Evolutionary conservation across 2,329 filamentous ascomycete genomes (phyloP), one percentile per base, ranked within the genome.

Genomic region (Cladophialophora immunda): DNA sequence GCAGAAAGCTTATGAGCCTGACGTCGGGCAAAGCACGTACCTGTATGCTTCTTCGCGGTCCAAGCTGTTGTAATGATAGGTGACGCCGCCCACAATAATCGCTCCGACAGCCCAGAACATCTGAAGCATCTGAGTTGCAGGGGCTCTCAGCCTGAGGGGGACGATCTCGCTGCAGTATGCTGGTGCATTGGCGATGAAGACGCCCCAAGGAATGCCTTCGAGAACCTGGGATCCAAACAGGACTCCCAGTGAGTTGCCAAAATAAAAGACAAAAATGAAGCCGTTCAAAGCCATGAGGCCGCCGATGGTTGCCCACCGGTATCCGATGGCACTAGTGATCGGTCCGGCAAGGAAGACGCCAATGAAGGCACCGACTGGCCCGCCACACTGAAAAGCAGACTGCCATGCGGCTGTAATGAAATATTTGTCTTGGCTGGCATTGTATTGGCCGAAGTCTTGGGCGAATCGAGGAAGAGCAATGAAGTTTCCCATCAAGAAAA

Each of bases 51-150:
- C 65, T 3, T 74, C 29, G 68, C 76, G 65, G 17, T 65, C 0
- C 54, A 68, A n/a, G n/a, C n/a, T 73, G 50, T 87, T 80, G 79
- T 87, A 88, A 56, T 76, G 73, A 75, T 86, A 89, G 59, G 84
- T 85, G 67, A 86, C 81, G 66, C 78, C 86, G 34, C 81, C 84
- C 27, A 89, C 87, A 65, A 89, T 87, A 74, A 89, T 89, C 38
- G 78, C 76, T 29, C 87, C 87, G 73, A 89, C 85, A 19, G 86
- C 84, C 87, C 87, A 89, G 79, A 86, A 87, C 86, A 89, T 89
- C 78, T 89, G 87, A 76, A 89, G 72, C 83, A 86, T 89, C 77
- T 86, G 84, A 2, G 87, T 89, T 4, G 82, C 82, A 22, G 86
- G 83, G 61, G 84, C 87, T 75, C 87, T 78, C 62, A 90, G 77